Base-by-base conservation (phyloP, 2,329 filamentous ascomycete species). In the Coniochaeta sp. region DNA sequence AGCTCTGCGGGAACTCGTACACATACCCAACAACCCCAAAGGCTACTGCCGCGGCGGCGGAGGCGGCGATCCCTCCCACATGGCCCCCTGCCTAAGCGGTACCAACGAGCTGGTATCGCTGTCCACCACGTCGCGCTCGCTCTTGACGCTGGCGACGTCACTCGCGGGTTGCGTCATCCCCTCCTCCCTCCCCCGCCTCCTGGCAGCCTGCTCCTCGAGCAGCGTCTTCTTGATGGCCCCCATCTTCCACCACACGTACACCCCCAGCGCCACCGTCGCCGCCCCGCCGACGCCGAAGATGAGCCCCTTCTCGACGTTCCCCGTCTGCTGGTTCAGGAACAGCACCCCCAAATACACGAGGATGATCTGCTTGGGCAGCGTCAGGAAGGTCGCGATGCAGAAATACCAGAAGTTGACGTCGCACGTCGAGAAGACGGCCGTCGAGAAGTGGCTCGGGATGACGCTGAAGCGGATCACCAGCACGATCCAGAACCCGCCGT, bases 391-490 rank as follows among this genome's bases (percentile, higher is more conserved):
- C 3, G 75, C 73, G 55, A 76, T 59, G 59, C 72, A 69, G 57
- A 74, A 77, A 58, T 70, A 64, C 72, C 74, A 75, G 65, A 77
- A 77, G 55, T 70, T 72, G 40, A 77, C 73, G 59, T 74, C 71
- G 66, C 74, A 76, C 30, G 73, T 75, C 10, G 74, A 73, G 61
- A 77, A 77, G 30, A 77, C 73, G n/a, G 74, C 74, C 1, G 74
- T 77, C 4, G 73, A 74, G 64, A 77, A 73, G 63, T 77, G 74
- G 12, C 73, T 72, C 16, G 74, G 74, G 30, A 77, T 71, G 38
- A 74, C 67, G 50, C 74, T 75, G 58, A 76, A 72, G 30, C 75
- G 73, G 57, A 77, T 74, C 17, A 76, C 65, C 57, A 77, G 70
- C 24, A 76, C 71, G 55, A 76, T 72, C 71, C 67, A 74, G 64